Evolutionary conservation across 306 rosid species (phyloP).

Genomic region (Fagus sylvatica): DNA sequence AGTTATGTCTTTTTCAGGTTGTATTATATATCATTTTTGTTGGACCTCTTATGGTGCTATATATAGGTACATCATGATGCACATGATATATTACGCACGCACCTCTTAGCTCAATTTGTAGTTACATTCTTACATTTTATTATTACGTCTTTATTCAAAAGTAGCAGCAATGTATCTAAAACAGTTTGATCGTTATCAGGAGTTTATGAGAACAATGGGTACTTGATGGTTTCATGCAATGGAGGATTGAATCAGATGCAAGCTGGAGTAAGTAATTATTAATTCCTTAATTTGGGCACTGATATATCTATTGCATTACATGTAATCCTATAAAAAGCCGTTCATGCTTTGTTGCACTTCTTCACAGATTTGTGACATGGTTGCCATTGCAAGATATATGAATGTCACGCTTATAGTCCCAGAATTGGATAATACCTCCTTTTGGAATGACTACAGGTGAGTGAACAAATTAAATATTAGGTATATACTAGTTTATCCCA

Average conservation of each 20-base stretch:
- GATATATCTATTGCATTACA: not conserved
- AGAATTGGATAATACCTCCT: conserved; percentile 83
- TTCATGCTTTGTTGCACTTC: not conserved
- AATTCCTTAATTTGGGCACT: not conserved
- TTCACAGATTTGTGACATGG: conserved; percentile 96
- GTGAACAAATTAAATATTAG: not conserved
- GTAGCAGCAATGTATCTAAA: too few species aligned
- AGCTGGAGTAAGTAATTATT: conserved; percentile 75
- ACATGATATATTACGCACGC: too few species aligned
- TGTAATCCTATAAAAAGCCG: not conserved
- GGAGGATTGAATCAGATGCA: conserved; percentile 99
- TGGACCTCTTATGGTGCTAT: too few species aligned
- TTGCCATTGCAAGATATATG: conserved; percentile 84
- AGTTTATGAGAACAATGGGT: conserved; percentile 86
- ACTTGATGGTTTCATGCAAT: conserved; percentile 94
- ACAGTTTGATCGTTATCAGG: conserved; percentile 33
- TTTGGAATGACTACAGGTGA: conserved; percentile 98
- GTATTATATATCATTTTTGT: too few species aligned
- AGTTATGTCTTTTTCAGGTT: too few species aligned
- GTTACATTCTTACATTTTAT: too few species aligned
- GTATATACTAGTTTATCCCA: too few species aligned
- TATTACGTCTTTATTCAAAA: too few species aligned
- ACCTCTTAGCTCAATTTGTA: too few species aligned
- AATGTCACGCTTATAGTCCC: conserved; percentile 96
- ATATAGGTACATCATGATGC: too few species aligned